Base-by-base conservation (phyloP, 257 asterid genomes). In the Eustoma russellianum region DNA sequence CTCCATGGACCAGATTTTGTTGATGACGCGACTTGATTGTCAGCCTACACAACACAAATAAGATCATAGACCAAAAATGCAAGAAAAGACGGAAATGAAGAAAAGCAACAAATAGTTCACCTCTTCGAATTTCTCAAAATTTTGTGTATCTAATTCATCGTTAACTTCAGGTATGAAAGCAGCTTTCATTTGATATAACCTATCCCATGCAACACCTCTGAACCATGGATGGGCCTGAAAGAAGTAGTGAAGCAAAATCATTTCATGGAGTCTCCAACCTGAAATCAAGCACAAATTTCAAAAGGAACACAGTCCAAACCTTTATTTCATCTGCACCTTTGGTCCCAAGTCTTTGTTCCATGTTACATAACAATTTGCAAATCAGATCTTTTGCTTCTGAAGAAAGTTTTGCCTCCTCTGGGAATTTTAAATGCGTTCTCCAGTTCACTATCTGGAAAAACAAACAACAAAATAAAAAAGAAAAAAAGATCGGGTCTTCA, bases 1-100 rank as follows among this genome's bases (percentile, higher is more conserved):
- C 97, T 92, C 99, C 97, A 88, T 52, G 99, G 97, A 63, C 99
- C 99, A 58, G 95, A 85, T 81, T 79, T 92, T 46, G 95, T 48
- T 43, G 86, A 52, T 35, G 86, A 72, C 12, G 78, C 64, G 49
- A 76, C 69, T 64, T 82, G 89, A 74, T 66, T 83, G 62, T 83
- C 98, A 43, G 79, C 15, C 98, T 92, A 78, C 65, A 74, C 43
- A 62, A 48, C 44, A 70, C 28, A 57, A 54, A 9, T 61, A 55
- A 30, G n/a, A 44, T 41, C 45, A 41, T 69, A 38, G 41, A 54
- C 71, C 19, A 46, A 60, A 59, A 49, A n/a, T 38, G 43, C 52
- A 58, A n/a, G 50, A 56, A 43, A 48, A 40, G 34, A 43, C 18
- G 28, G 41, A 58, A 57, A 58, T 14, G 70, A 41, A 35, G 63